Percentiles rank a stretch among this genome's conserved stretches.
Evolutionary conservation across 2,329 filamentous ascomycete species (phyloP).

Genomic region (Colletotrichum falcatum): DNA sequence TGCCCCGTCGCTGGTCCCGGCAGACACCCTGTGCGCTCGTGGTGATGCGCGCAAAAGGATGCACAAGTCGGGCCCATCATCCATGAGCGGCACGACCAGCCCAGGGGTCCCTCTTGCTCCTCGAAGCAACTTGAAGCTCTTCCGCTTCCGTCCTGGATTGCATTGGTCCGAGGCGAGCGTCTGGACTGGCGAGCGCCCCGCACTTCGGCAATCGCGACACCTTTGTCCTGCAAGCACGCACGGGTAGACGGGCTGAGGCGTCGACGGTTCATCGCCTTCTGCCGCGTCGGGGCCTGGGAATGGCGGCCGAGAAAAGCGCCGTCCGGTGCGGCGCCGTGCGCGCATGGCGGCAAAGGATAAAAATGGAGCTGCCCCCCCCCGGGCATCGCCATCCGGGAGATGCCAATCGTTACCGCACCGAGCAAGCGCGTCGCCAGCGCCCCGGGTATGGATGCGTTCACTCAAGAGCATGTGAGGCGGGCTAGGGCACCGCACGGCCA

Average conservation of each 20-base stretch:
- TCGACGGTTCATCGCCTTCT: background rate
- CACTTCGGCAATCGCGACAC: background rate
- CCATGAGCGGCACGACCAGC: background rate
- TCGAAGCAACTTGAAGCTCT: background rate
- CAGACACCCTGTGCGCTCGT: background rate
- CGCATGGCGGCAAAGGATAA: constrained; percentile 13
- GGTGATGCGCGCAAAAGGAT: background rate
- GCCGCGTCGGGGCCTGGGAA: background rate
- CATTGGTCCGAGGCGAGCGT: background rate
- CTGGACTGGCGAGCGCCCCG: background rate
- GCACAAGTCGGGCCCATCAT: background rate
- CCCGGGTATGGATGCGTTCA: background rate
- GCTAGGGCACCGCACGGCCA: constrained; percentile 9
- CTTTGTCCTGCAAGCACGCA: background rate
- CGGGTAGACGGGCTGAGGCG: background rate
- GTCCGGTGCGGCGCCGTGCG: background rate
- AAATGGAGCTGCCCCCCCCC: constrained; percentile 16
- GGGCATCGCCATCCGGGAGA: background rate
- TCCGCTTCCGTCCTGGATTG: background rate
- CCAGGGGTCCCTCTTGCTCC: background rate
- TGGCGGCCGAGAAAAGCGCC: background rate
- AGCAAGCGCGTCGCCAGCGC: constrained; percentile 23
- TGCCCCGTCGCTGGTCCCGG: background rate
- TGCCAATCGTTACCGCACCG: constrained; percentile 16
- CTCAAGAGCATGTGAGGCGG: background rate